These are phyloP conservation scores for Circinella umbellata DNA, from an alignment of 371 early-diverging fungal genomes.

Conservation along the genomic window DNA sequence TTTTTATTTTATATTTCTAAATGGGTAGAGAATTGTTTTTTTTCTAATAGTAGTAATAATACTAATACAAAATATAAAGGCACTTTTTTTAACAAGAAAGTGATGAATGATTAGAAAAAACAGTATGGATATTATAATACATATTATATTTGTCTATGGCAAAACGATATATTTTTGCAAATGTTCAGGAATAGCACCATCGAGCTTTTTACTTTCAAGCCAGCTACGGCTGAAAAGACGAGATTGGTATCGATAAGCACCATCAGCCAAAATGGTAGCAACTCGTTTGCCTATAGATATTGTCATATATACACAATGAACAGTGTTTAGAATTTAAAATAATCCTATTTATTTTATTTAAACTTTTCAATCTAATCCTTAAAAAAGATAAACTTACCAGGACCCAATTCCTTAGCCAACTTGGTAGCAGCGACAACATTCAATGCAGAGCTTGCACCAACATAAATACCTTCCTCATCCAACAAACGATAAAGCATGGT, in stretches of 20 bases:
- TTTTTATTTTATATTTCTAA: too few species aligned
- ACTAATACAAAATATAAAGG: too few species aligned
- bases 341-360: neutral
- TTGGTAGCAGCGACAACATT: constrained; percentile 94
- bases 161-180: constrained; percentile 86
- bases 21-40: too few species aligned
- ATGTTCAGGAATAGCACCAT: constrained; percentile 80
- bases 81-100: too few species aligned
- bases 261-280: constrained; percentile 90
- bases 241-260: constrained; percentile 92
- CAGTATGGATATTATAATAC: neutral
- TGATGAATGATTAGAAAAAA: too few species aligned
- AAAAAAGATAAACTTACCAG: constrained; percentile 51
- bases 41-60: too few species aligned
- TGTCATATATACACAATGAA: neutral
- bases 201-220: constrained; percentile 84
- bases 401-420: constrained; percentile 87
- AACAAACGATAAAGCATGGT: constrained; percentile 84
- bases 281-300: constrained; percentile 59
- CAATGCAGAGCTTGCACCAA: constrained; percentile 92
- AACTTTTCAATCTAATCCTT: neutral
- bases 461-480: constrained; percentile 93
- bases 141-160: constrained; percentile 31
- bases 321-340: neutral
- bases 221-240: constrained; percentile 84